phyloP scores from a whole-genome alignment of 805 yeast species.

The Candida berthetii region DNA sequence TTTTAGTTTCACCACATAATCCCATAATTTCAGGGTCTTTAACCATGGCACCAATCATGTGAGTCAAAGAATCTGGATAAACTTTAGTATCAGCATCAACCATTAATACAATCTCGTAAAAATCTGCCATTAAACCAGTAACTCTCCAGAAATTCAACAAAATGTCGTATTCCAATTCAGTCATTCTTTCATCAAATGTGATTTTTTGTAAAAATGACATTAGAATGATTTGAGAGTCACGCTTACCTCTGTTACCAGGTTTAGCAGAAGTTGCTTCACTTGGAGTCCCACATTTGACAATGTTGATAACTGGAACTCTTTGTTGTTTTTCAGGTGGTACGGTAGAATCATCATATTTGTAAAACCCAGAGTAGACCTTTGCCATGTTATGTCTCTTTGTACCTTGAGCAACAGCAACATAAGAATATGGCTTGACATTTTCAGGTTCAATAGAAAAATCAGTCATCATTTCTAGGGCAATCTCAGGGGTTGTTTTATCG shows the following conservation, averaged over 20 bases:
- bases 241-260: constrained; percentile 95
- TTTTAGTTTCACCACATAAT: constrained; percentile 90
- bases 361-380: constrained; percentile 90
- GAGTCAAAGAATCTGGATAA: constrained; percentile 81
- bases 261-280: constrained; percentile 62
- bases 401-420: constrained; percentile 95
- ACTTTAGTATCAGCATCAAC: constrained; percentile 94
- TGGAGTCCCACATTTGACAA: constrained; percentile 88
- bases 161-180: constrained; percentile 78
- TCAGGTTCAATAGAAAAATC: constrained; percentile 67
- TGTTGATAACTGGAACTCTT: constrained; percentile 68
- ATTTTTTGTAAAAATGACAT: constrained; percentile 87
- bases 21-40: constrained; percentile 87
- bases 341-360: constrained; percentile 72
- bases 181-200: constrained; percentile 92
- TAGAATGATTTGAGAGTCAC: constrained; percentile 87
- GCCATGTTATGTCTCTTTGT: constrained; percentile 97
- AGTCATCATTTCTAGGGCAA: constrained; percentile 81
- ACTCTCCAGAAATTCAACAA: constrained; percentile 70
- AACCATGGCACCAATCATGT: constrained; percentile 87
- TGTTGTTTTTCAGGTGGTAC: constrained; percentile 80
- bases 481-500: constrained; percentile 82
- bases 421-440: constrained; percentile 75
- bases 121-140: constrained; percentile 80
- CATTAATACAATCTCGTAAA: constrained; percentile 80